phyloP scores from a whole-genome alignment of 768 basidiomycete species.

The Crucibulum laeve region DNA sequence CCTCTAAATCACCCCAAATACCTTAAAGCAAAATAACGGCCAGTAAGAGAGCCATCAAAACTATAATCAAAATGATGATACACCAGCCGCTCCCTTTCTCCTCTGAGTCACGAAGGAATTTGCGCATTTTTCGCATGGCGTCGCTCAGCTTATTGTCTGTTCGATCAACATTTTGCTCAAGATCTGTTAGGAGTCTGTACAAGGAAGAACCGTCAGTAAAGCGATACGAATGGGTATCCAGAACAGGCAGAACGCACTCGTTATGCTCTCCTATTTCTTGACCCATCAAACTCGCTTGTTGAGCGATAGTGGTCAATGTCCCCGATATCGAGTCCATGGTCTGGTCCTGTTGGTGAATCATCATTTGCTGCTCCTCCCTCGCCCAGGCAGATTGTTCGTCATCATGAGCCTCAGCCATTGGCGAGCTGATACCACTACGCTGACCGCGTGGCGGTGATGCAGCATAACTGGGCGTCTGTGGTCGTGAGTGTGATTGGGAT shows the following conservation, averaged over 20 bases:
- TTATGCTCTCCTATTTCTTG: slow-evolving; percentile 89
- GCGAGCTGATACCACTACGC: slow-evolving; percentile 24
- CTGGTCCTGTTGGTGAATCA: slow-evolving; percentile 85
- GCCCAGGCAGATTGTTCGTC: slow-evolving; percentile 81
- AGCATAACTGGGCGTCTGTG: slow-evolving; percentile 17
- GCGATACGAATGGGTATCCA: background rate
- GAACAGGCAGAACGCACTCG: slow-evolving; percentile 46
- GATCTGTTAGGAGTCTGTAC: slow-evolving; percentile 72
- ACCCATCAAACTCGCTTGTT: slow-evolving; percentile 94
- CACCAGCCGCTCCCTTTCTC: slow-evolving; percentile 91
- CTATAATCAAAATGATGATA: slow-evolving; percentile 77
- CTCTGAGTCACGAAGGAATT: slow-evolving; percentile 84
- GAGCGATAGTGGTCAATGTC: slow-evolving; percentile 76
- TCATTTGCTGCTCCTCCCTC: slow-evolving; percentile 83
- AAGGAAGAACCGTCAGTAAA: slow-evolving; percentile 1
- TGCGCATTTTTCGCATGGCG: slow-evolving; percentile 67
- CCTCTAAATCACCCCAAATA: too few species aligned
- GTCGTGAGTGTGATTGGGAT: slow-evolving; percentile 12
- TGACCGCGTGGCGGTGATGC: slow-evolving; percentile 13
- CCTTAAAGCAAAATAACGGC: slow-evolving; percentile 53
- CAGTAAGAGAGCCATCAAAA: slow-evolving; percentile 73
- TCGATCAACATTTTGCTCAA: slow-evolving; percentile 68
- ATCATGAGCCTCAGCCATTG: slow-evolving; percentile 30
- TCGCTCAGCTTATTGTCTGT: slow-evolving; percentile 61
- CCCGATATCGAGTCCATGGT: slow-evolving; percentile 87